Percentiles rank a stretch among this genome's conserved stretches.
Evolutionary conservation across 2,329 filamentous ascomycete species (phyloP).

Genomic region (Pseudogymnoascus sp.): DNA sequence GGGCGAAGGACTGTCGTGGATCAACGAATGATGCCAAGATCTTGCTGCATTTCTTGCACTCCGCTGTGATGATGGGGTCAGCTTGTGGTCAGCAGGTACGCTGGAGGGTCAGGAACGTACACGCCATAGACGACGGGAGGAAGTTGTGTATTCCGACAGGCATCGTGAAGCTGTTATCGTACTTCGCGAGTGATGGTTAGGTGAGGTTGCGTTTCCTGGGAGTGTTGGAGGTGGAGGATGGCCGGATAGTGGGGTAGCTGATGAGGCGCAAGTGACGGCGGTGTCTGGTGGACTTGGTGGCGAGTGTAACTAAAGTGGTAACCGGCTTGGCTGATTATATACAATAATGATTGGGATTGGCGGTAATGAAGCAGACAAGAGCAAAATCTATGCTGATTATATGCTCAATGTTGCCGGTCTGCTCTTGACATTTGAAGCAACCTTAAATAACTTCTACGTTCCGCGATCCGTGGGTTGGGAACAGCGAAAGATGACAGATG

Average conservation of each 20-base stretch:
- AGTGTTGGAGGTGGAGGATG: neutral
- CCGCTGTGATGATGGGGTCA: conserved; percentile 50
- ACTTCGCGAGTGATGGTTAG: conserved; percentile 6
- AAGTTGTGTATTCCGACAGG: conserved; percentile 57
- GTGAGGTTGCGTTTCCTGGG: conserved; percentile 2
- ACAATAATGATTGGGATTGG: neutral
- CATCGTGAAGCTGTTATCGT: conserved; percentile 7
- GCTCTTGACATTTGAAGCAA: neutral
- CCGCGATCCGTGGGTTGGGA: neutral
- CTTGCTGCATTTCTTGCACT: conserved; percentile 95
- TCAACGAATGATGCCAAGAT: conserved; percentile 94
- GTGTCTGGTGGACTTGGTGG: conserved; percentile 3
- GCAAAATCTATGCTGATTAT: neutral
- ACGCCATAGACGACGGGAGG: conserved; percentile 59
- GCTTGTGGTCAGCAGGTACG: conserved; percentile 19
- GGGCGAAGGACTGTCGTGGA: conserved; percentile 84
- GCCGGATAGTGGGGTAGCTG: conserved; percentile 7
- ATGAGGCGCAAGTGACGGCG: conserved; percentile 2
- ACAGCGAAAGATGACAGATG: conserved; percentile 6
- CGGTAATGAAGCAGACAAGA: neutral
- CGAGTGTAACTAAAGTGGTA: conserved; percentile 4
- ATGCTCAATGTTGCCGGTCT: neutral
- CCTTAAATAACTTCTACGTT: neutral
- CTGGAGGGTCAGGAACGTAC: conserved; percentile 41
- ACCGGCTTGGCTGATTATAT: conserved; percentile 6